Evolutionary conservation across 2,329 filamentous ascomycete genomes (phyloP).

Genomic region (Fusarium armeniacum): DNA sequence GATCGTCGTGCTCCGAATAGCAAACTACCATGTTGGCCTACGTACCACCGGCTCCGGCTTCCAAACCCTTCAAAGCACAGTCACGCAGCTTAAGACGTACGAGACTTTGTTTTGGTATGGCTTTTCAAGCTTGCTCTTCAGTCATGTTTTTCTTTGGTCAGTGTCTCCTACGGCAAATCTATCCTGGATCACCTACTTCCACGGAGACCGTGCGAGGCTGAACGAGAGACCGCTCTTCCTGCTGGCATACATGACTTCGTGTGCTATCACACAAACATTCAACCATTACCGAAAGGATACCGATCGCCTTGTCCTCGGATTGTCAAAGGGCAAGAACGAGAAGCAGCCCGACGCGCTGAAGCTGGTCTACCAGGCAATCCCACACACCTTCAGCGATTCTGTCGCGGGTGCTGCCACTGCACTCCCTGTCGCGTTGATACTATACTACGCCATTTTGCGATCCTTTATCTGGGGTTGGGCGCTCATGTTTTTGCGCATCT

Average conservation of each 20-base stretch:
- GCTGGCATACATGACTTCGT: constrained; percentile 75
- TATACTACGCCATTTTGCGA: constrained; percentile 76
- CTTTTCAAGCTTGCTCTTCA: constrained; percentile 83
- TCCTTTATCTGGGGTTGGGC: constrained; percentile 76
- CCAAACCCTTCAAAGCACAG: constrained; percentile 71
- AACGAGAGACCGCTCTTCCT: constrained; percentile 92
- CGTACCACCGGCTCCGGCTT: constrained; percentile 79
- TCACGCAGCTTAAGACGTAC: constrained; percentile 71
- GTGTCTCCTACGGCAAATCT: constrained; percentile 72
- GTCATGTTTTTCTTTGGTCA: constrained; percentile 84
- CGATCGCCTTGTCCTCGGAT: constrained; percentile 70
- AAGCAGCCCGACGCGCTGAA: constrained; percentile 52
- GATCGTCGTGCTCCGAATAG: constrained; percentile 87
- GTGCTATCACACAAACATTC: constrained; percentile 78
- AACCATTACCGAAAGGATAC: constrained; percentile 80
- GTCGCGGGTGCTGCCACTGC: constrained; percentile 59
- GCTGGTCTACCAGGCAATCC: constrained; percentile 57
- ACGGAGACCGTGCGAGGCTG: constrained; percentile 78
- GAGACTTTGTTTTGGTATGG: constrained; percentile 83
- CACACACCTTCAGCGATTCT: constrained; percentile 56
- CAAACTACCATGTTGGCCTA: constrained; percentile 81
- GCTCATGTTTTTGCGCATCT: constrained; percentile 76
- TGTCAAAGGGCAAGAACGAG: constrained; percentile 48
- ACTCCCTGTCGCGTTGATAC: constrained; percentile 62
- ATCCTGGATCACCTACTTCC: constrained; percentile 79